Evolutionary conservation across 2,329 filamentous ascomycete genomes (phyloP), one percentile per base, ranked within the genome.

Genomic region (Ilyonectria robusta): DNA sequence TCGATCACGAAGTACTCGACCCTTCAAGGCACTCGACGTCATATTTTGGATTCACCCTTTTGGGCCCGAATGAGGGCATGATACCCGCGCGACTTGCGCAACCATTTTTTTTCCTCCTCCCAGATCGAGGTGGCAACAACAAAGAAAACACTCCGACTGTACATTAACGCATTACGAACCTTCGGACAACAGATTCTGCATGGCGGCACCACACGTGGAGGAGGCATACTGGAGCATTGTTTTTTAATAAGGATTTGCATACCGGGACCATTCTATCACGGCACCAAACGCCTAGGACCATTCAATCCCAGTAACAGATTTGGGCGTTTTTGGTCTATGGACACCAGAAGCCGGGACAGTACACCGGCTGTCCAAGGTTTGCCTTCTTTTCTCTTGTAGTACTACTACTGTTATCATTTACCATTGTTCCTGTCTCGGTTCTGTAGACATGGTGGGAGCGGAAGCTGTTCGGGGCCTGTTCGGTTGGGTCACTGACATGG

Each of bases 31-130:
- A 69, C 26, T 62, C 59, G 58, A 62, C 55, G 66, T 35, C 65
- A 66, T 47, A 67, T 57, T 57, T 69, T 68, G 59, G 65, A 73
- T 73, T 68, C 65, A 66, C 70, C 63, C 62, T 62, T 66, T 67
- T 71, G 63, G 68, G 65, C 70, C 72, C 71, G 57, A n/a, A 29
- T 59, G 47, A 58, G 74, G 72, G 75, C 72, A 77, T 77, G 75
- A 77, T 77, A 77, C 75, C 75, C 74, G 72, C 74, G 74, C 73
- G 63, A 65, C 63, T 67, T 55, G 70, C 70, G 72, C 72, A 68
- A 62, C 63, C 67, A 63, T 58, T 72, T 37, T 55, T 67, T 68
- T 69, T 55, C 35, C 46, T 57, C 61, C 62, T 60, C 60, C 33
- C 63, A 59, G n/a, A 42, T 23, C 63, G 63, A 64, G 65, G 26